Conservation (phyloP, 1,139 yeast genomes). For the Yamadazyma atlantica region DNA sequence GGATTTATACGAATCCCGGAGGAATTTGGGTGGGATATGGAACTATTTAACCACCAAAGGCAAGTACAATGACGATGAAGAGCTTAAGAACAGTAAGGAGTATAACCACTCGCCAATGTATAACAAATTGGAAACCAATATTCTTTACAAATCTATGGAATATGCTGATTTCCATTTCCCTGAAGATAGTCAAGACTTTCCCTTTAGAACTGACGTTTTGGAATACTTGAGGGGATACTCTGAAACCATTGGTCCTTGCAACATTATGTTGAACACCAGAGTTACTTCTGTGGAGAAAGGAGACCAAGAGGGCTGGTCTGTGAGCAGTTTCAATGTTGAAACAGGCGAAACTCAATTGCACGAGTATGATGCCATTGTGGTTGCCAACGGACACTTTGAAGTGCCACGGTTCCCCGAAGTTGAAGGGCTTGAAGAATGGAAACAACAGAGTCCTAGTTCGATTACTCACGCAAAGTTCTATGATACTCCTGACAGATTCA, state of each 20-base stretch:
- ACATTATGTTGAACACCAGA: conserved; percentile 5
- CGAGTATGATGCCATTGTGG: conserved; percentile 43
- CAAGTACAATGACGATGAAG: conserved; percentile 13
- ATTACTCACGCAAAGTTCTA: conserved; percentile 47
- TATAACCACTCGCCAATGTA: conserved; percentile 45
- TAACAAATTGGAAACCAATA: conserved; percentile 47
- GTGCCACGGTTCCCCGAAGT: conserved; percentile 45
- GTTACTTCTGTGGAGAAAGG: conserved; percentile 14
- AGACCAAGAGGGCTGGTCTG: conserved; percentile 18
- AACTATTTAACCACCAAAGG: conserved; percentile 32
- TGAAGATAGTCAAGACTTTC: conserved; percentile 20
- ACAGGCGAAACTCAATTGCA: conserved; percentile 8
- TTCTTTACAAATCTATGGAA: conserved; percentile 42
- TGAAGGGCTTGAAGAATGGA: conserved; percentile 43
- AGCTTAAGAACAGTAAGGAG: conserved; percentile 33
- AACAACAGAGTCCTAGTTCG: conserved; percentile 23
- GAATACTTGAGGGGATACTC: conserved; percentile 34
- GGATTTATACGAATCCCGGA: conserved; percentile 45
- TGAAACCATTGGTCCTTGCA: conserved; percentile 24
- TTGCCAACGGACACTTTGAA: conserved; percentile 52
- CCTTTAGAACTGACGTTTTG: conserved; percentile 38
- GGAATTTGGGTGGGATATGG: conserved; percentile 51
- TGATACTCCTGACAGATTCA: conserved; percentile 29
- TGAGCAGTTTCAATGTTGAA: conserved; percentile 8
- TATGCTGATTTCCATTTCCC: conserved; percentile 19